Base-by-base conservation (phyloP, 768 basidiomycete genomes). In the Clavulina sp. region DNA sequence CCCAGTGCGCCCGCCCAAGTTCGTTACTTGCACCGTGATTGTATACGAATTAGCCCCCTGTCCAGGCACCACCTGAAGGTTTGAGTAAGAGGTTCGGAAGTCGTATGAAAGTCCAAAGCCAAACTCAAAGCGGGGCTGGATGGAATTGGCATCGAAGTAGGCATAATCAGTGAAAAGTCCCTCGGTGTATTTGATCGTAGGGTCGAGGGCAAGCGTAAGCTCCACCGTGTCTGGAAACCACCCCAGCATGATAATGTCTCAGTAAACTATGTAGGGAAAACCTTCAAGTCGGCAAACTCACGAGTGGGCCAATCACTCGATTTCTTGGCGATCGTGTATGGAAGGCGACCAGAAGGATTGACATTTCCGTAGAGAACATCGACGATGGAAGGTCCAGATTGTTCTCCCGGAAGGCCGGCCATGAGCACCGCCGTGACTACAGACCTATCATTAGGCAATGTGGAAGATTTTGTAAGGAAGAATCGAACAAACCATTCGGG, bases 81-180 rank as follows among this genome's bases (percentile, higher is more conserved):
- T 41, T 3, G 71, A 68, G 57, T 75, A 78, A 0, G 67, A 69
- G 5, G 78, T 78, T 28, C 23, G 16, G 52, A 31, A 18, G 26
- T 16, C 1, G 63, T 84, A 87, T 2, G 75, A 77, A 13, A 85
- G 67, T 1, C 83, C 83, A 60, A 74, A 83, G 3, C 81, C 82
- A 62, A 84, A 84, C 57, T 76, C 72, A 60, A 70, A 88, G 33
- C 83, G 81, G 3, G 86, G 86, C 0, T 70, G 71, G 56, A 87
- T 84, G 55, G 79, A 74, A 63, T 75, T 67, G 74, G 57, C 43
- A 33, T 63, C 62, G 41, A 63, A 62, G 49, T 55, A 55, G 19
- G 55, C 46, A 49, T 61, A 60, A 38, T 57, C 60, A 19, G 43
- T 51, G 34, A 23, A n/a, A 19, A 18, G 30, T n/a, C 52, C 52